Conservation (phyloP, 2,329 filamentous ascomycete genomes). For the Kalmusia sp. region DNA sequence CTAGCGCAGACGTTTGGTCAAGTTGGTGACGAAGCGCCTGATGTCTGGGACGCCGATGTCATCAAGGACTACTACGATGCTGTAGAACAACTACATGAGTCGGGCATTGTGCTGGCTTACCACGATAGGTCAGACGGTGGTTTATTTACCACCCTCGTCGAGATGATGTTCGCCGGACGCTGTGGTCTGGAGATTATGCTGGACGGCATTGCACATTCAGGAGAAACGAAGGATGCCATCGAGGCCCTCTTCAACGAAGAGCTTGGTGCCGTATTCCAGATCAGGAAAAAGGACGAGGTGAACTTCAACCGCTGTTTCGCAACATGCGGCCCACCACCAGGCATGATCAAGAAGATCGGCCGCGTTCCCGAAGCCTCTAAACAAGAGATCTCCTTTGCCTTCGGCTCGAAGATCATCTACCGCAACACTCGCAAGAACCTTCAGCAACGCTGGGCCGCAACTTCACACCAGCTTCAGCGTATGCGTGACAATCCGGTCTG, state of each 20-base stretch:
- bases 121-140: constrained; percentile 95
- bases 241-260: constrained; percentile 94
- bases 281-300: constrained; percentile 82
- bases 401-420: constrained; percentile 73
- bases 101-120: constrained; percentile 83
- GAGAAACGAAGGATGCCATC: constrained; percentile 69
- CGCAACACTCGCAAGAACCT: constrained; percentile 73
- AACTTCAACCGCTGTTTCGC: constrained; percentile 91
- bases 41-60: constrained; percentile 81
- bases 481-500: constrained; percentile 87
- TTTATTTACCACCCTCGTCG: constrained; percentile 84
- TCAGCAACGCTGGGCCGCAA: constrained; percentile 87
- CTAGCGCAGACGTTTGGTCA: constrained; percentile 89
- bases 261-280: constrained; percentile 93
- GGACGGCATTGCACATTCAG: constrained; percentile 71
- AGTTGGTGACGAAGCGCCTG: constrained; percentile 82
- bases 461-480: constrained; percentile 89
- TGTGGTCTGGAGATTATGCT: constrained; percentile 87
- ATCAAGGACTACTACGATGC: constrained; percentile 94
- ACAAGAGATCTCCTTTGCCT: constrained; percentile 78
- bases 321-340: constrained; percentile 82
- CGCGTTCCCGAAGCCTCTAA: constrained; percentile 72
- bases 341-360: constrained; percentile 84
- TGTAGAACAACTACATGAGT: constrained; percentile 70
- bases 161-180: constrained; percentile 98